Percentiles rank a stretch among this genome's conserved stretches.
Evolutionary conservation across 805 yeast species (phyloP).

Genomic region (Cyberlindnera veronae): DNA sequence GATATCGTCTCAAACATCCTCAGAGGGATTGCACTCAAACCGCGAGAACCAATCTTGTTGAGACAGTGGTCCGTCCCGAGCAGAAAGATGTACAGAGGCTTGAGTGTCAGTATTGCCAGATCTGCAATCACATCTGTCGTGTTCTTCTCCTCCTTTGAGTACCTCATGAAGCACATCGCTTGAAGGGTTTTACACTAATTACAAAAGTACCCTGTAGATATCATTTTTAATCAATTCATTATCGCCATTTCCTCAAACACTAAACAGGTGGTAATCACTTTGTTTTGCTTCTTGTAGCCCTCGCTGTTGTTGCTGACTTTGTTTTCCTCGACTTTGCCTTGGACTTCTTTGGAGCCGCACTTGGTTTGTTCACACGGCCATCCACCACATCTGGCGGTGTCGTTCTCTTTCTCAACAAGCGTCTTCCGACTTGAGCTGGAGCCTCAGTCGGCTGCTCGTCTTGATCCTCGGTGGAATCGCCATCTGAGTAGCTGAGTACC

Average conservation of each 20-base stretch:
- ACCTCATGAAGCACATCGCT: constrained; percentile 53
- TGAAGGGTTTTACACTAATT: too few species aligned
- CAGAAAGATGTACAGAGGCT: constrained; percentile 65
- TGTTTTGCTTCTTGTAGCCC: constrained; percentile 14
- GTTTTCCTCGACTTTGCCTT: constrained; percentile 1
- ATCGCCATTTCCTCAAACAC: too few species aligned
- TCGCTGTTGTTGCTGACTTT: constrained; percentile 21
- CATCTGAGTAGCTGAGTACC: too few species aligned
- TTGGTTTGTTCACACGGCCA: constrained; percentile 7
- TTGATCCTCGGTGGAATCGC: too few species aligned
- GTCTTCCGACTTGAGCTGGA: background rate
- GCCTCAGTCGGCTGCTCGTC: background rate
- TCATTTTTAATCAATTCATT: too few species aligned
- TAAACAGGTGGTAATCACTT: constrained; percentile 13
- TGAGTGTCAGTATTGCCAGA: constrained; percentile 70
- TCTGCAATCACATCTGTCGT: constrained; percentile 72
- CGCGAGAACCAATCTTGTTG: constrained; percentile 30
- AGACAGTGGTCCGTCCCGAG: constrained; percentile 38
- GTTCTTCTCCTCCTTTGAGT: constrained; percentile 71
- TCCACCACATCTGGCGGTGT: constrained; percentile 3
- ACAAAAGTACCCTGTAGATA: too few species aligned
- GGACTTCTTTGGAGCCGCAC: background rate
- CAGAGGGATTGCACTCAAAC: constrained; percentile 45
- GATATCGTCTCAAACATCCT: constrained; percentile 70
- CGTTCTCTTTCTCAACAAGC: background rate